A percentile compares a stretch with the other conserved stretches of the same genome.
Conservation (phyloP, 23 red algal genomes). For the Chondrus crispus region DNA sequence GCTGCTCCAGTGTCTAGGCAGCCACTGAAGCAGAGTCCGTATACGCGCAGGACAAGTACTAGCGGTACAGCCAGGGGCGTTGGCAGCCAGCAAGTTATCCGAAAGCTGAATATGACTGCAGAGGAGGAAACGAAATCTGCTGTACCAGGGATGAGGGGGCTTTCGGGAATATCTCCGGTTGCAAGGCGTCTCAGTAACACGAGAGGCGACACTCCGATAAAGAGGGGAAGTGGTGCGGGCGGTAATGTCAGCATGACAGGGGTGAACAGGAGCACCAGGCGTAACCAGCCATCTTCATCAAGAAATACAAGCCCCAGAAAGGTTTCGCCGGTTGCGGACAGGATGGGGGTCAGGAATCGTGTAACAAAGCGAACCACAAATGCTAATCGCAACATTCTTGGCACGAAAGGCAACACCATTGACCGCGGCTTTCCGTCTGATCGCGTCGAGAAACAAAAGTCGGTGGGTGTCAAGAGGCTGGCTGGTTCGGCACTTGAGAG, state of each 20-base stretch:
- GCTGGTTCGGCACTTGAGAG: slow-evolving; percentile 30
- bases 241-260: not conserved
- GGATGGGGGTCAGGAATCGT: not conserved
- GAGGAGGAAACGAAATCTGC: no score
- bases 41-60: no score
- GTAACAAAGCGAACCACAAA: not conserved
- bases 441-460: not conserved
- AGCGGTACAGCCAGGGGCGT: no score
- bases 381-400: not conserved
- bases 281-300: not conserved
- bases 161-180: no score
- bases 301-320: not conserved
- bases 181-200: no score
- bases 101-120: no score
- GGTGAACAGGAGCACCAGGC: not conserved
- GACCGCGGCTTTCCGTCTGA: not conserved
- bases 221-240: no score
- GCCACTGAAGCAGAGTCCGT: no score
- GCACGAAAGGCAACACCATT: not conserved
- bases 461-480: not conserved
- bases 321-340: not conserved
- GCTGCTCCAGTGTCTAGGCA: no score
- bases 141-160: no score
- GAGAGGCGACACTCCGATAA: no score
- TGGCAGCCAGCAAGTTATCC: no score